A percentile compares a stretch with the other conserved stretches of the same genome.
Conservation (phyloP, 2,329 filamentous ascomycete species). For the Sarocladium strictum region DNA sequence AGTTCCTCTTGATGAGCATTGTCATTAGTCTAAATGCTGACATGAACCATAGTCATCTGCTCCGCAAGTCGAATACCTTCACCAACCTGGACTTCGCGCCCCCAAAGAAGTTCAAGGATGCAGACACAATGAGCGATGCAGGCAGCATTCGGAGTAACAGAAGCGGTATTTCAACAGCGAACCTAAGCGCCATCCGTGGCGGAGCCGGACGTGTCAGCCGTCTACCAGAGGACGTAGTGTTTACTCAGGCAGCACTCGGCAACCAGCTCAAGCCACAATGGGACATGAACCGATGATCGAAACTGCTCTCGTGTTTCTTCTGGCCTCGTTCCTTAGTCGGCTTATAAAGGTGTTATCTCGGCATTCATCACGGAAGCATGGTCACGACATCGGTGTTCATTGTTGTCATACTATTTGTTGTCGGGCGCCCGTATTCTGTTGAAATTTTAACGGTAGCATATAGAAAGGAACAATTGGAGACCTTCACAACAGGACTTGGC, state of each 20-base stretch:
- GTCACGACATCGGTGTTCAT: conserved; percentile 5
- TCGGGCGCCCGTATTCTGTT: background rate
- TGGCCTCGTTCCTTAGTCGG: background rate
- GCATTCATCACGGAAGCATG: conserved; percentile 7
- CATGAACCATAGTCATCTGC: conserved; percentile 47
- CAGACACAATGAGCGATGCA: conserved; percentile 55
- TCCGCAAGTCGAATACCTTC: conserved; percentile 74
- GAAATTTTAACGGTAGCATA: background rate
- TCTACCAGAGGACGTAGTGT: conserved; percentile 75
- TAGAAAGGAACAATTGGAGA: background rate
- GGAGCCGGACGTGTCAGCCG: conserved; percentile 85
- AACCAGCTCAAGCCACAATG: conserved; percentile 55
- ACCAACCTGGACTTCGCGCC: conserved; percentile 77
- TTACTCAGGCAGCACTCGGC: conserved; percentile 63
- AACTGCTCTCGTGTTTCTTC: background rate
- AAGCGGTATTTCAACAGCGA: conserved; percentile 66
- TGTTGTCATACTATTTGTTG: background rate
- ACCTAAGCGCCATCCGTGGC: conserved; percentile 66
- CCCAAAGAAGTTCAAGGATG: conserved; percentile 65
- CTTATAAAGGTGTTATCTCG: conserved; percentile 4
- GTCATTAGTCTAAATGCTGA: conserved; percentile 19
- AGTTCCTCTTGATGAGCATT: conserved; percentile 37
- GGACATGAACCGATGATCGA: conserved; percentile 32
- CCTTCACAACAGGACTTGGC: background rate
- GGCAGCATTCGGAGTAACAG: conserved; percentile 61